Percentiles rank a stretch among this genome's conserved stretches.
Evolutionary conservation across 106 monocot species (phyloP).

Genomic region (Allium fistulosum): DNA sequence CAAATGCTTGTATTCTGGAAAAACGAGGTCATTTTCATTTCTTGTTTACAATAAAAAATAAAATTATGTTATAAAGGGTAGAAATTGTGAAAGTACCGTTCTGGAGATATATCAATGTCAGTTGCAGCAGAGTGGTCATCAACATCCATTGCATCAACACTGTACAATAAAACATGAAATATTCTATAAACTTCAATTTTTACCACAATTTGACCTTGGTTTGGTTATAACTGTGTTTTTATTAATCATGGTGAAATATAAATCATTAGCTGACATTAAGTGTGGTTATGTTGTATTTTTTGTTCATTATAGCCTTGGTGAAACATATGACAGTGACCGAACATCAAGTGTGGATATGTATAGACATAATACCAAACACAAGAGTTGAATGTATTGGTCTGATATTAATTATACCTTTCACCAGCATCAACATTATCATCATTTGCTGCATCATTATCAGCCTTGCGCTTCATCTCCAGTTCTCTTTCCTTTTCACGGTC

Average conservation of each 20-base stretch:
- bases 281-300: too few relatives aligned
- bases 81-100: constrained; percentile 34
- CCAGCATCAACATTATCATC: constrained; percentile 18
- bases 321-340: neutral
- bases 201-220: neutral
- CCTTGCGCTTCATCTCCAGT: constrained; percentile 60
- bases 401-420: constrained; percentile 19
- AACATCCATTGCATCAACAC: constrained; percentile 72
- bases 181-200: neutral
- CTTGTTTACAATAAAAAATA: neutral
- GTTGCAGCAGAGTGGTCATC: constrained; percentile 32
- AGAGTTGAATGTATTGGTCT: neutral
- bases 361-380: neutral
- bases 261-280: neutral
- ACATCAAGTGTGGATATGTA: neutral
- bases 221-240: neutral
- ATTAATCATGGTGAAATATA: neutral
- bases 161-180: neutral
- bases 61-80: neutral
- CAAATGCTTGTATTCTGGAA: constrained; percentile 66
- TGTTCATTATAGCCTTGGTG: neutral
- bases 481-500: constrained; percentile 85
- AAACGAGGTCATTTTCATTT: neutral
- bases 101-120: constrained; percentile 39
- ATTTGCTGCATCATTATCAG: constrained; percentile 49